Evolutionary conservation across 257 asterid genomes (phyloP).

Genomic region (Solanum gandarillasii): DNA sequence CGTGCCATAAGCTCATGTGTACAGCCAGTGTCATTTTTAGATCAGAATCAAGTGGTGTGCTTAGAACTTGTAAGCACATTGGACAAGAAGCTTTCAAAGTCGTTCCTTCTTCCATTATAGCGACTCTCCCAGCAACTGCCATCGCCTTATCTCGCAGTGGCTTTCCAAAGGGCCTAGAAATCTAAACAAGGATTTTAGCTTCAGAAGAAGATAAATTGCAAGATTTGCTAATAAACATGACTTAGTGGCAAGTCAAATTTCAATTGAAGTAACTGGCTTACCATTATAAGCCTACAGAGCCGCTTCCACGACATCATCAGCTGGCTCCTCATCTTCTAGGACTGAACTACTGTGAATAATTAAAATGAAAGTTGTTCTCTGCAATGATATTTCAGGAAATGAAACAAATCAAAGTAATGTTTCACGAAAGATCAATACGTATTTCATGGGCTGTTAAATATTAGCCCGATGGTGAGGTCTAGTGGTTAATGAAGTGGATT

Average conservation of each 20-base stretch:
- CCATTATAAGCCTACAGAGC: conserved; percentile 42
- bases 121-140: conserved; percentile 61
- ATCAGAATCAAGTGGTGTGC: conserved; percentile 26
- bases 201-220: not conserved
- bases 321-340: conserved; percentile 25
- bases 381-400: not conserved
- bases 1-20: conserved; percentile 85
- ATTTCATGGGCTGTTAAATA: not conserved
- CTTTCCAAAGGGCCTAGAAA: conserved; percentile 14
- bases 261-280: not conserved
- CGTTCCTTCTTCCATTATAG: conserved; percentile 24
- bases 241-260: not conserved
- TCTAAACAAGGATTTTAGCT: conserved; percentile 20
- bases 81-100: conserved; percentile 59
- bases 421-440: not conserved
- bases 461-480: not conserved
- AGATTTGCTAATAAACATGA: not conserved
- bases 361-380: not conserved
- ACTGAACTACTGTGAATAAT: not conserved
- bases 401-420: not conserved
- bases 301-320: conserved; percentile 36
- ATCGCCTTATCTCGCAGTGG: conserved; percentile 59
- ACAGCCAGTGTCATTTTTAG: conserved; percentile 54
- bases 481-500: not conserved
- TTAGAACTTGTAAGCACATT: conserved; percentile 41